A percentile compares a stretch with the other conserved stretches of the same genome.
Conservation (phyloP, 2,329 filamentous ascomycete species). For the Truncatella angustata region DNA sequence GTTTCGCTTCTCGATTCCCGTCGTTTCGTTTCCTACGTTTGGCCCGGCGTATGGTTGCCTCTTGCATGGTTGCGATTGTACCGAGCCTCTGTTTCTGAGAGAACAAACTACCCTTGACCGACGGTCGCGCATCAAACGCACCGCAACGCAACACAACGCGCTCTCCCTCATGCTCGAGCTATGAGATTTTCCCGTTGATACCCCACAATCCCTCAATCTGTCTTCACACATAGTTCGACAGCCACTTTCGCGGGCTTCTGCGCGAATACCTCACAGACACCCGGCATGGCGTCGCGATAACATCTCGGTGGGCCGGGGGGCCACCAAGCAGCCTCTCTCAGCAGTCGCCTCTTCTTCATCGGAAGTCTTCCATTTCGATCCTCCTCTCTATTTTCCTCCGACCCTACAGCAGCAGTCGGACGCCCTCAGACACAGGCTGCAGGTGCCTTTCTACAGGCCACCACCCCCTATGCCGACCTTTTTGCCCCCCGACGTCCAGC, state of each 20-base stretch:
- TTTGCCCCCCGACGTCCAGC: neutral
- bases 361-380: slow-evolving; percentile 18
- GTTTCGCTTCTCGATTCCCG: neutral
- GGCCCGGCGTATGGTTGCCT: neutral
- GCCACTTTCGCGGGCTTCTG: slow-evolving; percentile 41
- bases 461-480: slow-evolving; percentile 4
- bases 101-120: neutral
- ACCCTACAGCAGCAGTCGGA: neutral
- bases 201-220: slow-evolving; percentile 25
- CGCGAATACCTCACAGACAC: slow-evolving; percentile 37
- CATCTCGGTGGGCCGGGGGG: slow-evolving; percentile 33
- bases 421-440: neutral
- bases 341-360: slow-evolving; percentile 20
- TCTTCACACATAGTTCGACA: slow-evolving; percentile 27
- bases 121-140: neutral
- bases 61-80: neutral
- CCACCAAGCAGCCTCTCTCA: slow-evolving; percentile 23
- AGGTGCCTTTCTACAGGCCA: slow-evolving; percentile 6
- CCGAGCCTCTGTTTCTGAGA: too few species aligned
- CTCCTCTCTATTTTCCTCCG: slow-evolving; percentile 15
- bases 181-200: slow-evolving; percentile 21
- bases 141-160: too few species aligned
- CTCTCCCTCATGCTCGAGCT: slow-evolving; percentile 13
- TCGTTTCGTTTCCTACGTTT: neutral
- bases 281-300: slow-evolving; percentile 41